Conservation (phyloP, 2,329 filamentous ascomycete genomes). For the Bisporella sp. region DNA sequence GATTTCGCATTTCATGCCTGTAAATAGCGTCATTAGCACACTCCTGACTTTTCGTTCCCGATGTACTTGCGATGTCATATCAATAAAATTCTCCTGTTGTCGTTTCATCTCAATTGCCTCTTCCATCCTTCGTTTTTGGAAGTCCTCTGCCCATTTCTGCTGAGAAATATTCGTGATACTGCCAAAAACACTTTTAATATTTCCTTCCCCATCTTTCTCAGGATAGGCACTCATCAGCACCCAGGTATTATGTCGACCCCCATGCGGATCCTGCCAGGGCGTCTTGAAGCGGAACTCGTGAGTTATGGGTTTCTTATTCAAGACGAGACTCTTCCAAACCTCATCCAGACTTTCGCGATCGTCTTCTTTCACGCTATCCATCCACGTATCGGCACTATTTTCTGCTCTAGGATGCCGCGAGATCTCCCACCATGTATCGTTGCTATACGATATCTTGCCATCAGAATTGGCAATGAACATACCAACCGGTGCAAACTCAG, state of each 20-base stretch:
- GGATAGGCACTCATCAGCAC: constrained; percentile 71
- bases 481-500: constrained; percentile 75
- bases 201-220: constrained; percentile 56
- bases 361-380: constrained; percentile 62
- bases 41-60: too few relatives aligned
- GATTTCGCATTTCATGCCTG: constrained; percentile 65
- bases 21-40: too few relatives aligned
- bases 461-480: constrained; percentile 74
- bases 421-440: constrained; percentile 69
- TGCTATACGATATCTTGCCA: constrained; percentile 71
- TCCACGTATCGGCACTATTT: constrained; percentile 58
- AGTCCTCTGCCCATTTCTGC: constrained; percentile 66
- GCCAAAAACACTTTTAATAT: constrained; percentile 69
- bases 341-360: constrained; percentile 52
- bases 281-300: constrained; percentile 72
- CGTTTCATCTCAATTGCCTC: constrained; percentile 53
- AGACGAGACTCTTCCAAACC: constrained; percentile 56
- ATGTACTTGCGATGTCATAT: constrained; percentile 48
- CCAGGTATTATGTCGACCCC: constrained; percentile 62
- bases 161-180: constrained; percentile 80
- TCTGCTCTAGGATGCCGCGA: constrained; percentile 56
- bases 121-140: constrained; percentile 29
- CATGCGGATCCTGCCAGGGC: constrained; percentile 52
- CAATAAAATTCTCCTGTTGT: constrained; percentile 75
- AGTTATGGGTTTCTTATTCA: constrained; percentile 56